phyloP scores from a whole-genome alignment of 106 monocot species.

The Iris macrosiphon region DNA sequence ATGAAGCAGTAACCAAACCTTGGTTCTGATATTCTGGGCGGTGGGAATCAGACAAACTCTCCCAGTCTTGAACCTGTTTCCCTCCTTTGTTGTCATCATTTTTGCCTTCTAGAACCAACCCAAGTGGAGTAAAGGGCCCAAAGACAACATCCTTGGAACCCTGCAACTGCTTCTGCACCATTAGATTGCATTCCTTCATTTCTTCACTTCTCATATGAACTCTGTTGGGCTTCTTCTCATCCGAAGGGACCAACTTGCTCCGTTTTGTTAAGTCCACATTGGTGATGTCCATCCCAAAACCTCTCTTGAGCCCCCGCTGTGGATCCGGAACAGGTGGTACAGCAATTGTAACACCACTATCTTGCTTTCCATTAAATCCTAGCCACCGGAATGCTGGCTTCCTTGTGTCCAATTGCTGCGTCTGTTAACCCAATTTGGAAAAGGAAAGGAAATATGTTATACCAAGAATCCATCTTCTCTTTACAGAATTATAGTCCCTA shows the following conservation, averaged over 20 bases:
- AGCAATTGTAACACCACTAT: conserved; percentile 33
- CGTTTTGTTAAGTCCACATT: conserved; percentile 48
- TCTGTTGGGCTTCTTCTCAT: conserved; percentile 32
- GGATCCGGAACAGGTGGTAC: conserved; percentile 8
- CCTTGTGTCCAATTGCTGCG: conserved; percentile 57
- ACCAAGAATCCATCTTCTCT: too few relatives aligned
- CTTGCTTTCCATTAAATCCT: conserved; percentile 35
- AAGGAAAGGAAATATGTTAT: too few relatives aligned
- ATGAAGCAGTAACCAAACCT: conserved; percentile 32
- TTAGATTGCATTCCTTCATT: conserved; percentile 45
- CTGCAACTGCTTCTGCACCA: conserved; percentile 54
- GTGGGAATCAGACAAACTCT: conserved; percentile 53
- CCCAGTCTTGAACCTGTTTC: conserved; percentile 41
- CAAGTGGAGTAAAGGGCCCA: conserved; percentile 72
- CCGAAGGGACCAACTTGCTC: conserved; percentile 11
- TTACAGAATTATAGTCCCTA: too few relatives aligned
- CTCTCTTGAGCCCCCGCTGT: conserved; percentile 45
- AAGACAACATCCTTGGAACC: conserved; percentile 42
- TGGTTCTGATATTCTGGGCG: conserved; percentile 77
- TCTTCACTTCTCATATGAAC: conserved; percentile 16
- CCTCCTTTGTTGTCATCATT: conserved; percentile 7
- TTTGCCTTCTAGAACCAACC: conserved; percentile 6
- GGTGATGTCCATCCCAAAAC: conserved; percentile 81
- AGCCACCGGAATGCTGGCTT: conserved; percentile 95
- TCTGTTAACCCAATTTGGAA: conserved; percentile 45